Percentiles rank a stretch among this genome's conserved stretches.
Conservation (phyloP, 2,329 filamentous ascomycete genomes). For the Aaosphaeria arxii region DNA sequence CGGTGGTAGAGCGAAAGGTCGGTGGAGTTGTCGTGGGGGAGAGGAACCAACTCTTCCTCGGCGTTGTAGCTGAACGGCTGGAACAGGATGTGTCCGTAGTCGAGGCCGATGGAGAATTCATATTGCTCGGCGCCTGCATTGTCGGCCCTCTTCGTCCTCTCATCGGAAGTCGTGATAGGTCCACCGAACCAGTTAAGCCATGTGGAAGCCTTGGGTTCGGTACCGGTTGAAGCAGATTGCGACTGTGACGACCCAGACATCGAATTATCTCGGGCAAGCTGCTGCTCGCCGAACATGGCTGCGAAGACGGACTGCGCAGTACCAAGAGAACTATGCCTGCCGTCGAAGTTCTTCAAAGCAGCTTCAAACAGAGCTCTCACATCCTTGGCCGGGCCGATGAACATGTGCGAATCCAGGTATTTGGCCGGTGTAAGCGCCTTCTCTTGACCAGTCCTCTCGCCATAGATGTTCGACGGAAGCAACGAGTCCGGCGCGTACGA, state of each 20-base stretch:
- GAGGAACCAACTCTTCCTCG: slow-evolving; percentile 23
- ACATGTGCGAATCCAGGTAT: slow-evolving; percentile 48
- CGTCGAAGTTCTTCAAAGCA: slow-evolving; percentile 37
- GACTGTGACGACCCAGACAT: slow-evolving; percentile 18
- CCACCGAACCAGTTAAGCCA: slow-evolving; percentile 40
- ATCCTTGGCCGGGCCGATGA: slow-evolving; percentile 52
- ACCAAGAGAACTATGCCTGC: slow-evolving; percentile 23
- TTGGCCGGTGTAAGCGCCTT: slow-evolving; percentile 25
- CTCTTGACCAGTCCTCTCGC: slow-evolving; percentile 39
- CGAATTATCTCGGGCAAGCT: slow-evolving; percentile 44
- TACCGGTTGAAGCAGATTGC: slow-evolving; percentile 24
- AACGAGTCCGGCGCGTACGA: slow-evolving; percentile 51
- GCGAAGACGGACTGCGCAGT: slow-evolving; percentile 47
- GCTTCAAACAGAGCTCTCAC: slow-evolving; percentile 46
- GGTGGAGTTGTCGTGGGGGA: slow-evolving; percentile 31
- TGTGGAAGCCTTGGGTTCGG: slow-evolving; percentile 8
- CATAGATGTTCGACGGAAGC: slow-evolving; percentile 50
- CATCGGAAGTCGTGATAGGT: slow-evolving; percentile 16
- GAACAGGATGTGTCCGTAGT: slow-evolving; percentile 52
- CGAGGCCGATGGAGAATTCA: slow-evolving; percentile 52
- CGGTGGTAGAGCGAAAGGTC: slow-evolving; percentile 36
- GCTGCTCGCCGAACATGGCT: slow-evolving; percentile 54
- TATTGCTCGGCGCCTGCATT: slow-evolving; percentile 33
- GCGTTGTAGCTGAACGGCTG: slow-evolving; percentile 25
- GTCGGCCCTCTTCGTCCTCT: slow-evolving; percentile 6